These are phyloP conservation scores for Dendrocalamus sinicus DNA, from an alignment of 176 grass and related monocot genomes.

Conservation along the genomic window DNA sequence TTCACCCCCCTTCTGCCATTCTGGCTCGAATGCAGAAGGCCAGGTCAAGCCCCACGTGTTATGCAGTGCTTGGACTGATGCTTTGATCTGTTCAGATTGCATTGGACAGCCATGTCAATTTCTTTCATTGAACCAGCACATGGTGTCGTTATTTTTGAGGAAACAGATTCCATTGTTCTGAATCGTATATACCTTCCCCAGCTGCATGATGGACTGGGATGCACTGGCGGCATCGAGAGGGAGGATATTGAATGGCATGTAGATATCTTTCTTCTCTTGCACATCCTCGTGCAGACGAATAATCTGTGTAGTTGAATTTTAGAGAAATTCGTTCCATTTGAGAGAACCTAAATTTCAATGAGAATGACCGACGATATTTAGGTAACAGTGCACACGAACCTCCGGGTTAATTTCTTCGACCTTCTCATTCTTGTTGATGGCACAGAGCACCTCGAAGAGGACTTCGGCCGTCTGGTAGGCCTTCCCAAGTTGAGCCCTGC, in stretches of 20 bases:
- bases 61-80: too few species aligned
- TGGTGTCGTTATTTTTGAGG: background rate
- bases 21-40: too few species aligned
- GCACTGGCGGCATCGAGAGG: too few species aligned
- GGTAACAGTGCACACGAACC: constrained; percentile 51
- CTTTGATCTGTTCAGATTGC: constrained; percentile 30
- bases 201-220: too few species aligned
- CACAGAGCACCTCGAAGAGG: constrained; percentile 92
- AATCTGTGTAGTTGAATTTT: constrained; percentile 60
- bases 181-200: too few species aligned
- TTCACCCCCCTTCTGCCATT: too few species aligned
- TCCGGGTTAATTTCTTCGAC: constrained; percentile 87
- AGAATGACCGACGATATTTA: constrained; percentile 10
- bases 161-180: too few species aligned
- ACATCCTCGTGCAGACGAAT: constrained; percentile 35
- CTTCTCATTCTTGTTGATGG: constrained; percentile 92
- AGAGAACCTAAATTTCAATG: constrained; percentile 33
- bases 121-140: constrained; percentile 39
- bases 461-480: constrained; percentile 89
- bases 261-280: too few species aligned
- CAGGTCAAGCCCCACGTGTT: too few species aligned
- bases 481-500: constrained; percentile 85
- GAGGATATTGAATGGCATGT: too few species aligned
- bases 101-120: background rate
- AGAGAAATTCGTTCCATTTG: constrained; percentile 36